Percentiles rank a stretch among this genome's conserved stretches.
These are phyloP conservation scores for Talaromyces pinophilus DNA, from an alignment of 2,329 filamentous ascomycete species.

Conservation along the genomic window DNA sequence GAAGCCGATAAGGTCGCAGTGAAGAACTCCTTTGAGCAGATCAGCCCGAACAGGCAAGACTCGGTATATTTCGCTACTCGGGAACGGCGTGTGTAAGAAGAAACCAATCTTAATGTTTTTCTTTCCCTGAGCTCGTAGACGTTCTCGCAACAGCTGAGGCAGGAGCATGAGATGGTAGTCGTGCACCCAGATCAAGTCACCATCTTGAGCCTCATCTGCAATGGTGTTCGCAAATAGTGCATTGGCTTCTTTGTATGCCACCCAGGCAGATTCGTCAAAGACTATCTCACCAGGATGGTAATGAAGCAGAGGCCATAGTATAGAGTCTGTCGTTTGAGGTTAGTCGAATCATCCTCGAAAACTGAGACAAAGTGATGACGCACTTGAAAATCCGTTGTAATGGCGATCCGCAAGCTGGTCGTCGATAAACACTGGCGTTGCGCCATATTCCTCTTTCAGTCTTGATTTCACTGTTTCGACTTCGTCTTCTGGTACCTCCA, in stretches of 20 bases:
- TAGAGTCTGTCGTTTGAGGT: slow-evolving; percentile 67
- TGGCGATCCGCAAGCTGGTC: slow-evolving; percentile 88
- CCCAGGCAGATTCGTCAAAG: slow-evolving; percentile 93
- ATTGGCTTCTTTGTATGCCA: slow-evolving; percentile 90
- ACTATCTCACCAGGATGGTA: slow-evolving; percentile 98
- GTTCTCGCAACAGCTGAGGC: slow-evolving; percentile 90
- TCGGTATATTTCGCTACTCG: slow-evolving; percentile 93
- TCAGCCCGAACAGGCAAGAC: slow-evolving; percentile 91
- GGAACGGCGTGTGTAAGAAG: slow-evolving; percentile 96
- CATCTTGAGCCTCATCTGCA: slow-evolving; percentile 83
- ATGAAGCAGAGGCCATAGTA: slow-evolving; percentile 97
- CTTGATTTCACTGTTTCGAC: slow-evolving; percentile 68
- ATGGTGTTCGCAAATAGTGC: slow-evolving; percentile 87
- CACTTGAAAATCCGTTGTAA: slow-evolving; percentile 96
- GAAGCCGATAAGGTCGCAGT: slow-evolving; percentile 95
- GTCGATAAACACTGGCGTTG: slow-evolving; percentile 84
- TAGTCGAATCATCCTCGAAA: not conserved
- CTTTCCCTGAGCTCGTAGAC: slow-evolving; percentile 70
- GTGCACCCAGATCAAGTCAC: slow-evolving; percentile 96
- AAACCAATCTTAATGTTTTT: slow-evolving; percentile 98
- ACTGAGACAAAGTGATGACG: slow-evolving; percentile 33
- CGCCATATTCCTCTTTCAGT: slow-evolving; percentile 79
- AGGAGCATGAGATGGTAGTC: slow-evolving; percentile 98
- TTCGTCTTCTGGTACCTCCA: slow-evolving; percentile 83
- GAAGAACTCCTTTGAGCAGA: slow-evolving; percentile 80